Base-by-base conservation (phyloP, 1,284 basidiomycete species). In the Takashimella tepidaria region DNA sequence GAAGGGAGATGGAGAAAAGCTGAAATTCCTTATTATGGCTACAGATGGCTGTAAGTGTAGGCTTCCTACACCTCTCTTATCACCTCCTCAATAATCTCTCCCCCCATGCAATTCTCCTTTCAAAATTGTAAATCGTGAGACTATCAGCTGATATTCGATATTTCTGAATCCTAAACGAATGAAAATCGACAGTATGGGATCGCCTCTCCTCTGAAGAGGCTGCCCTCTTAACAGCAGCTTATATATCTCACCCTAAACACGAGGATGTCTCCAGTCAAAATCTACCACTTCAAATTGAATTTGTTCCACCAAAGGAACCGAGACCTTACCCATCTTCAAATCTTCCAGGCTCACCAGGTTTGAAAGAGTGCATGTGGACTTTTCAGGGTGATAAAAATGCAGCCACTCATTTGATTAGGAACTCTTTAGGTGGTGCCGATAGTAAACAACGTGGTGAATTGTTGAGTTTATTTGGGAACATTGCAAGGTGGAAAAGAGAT, bases 191-290 rank as follows among this genome's bases (percentile, higher is more conserved):
- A 76, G 75, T 98, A 49, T 98, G 93, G 91, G 96, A 99, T 75
- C 81, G 88, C 62, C 81, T 98, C 52, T 87, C 88, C 57, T 96
- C 92, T n/a, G 86, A 92, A 69, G 93, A 98, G 65, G 91, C 93
- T 5, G 92, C 96, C 47, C 82, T 87, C 16, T 84, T 99, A 21
- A 87, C 95, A 19, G 91, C 86, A 3, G 89, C 88, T 1, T 84
- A 92, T 76, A 78, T 97, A 45, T 76, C 81, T 19, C 88, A 89
- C 20, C 74, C 89, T 16, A 84, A 59, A 27, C 66, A 63, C 44
- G n/a, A 56, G 11, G 64, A 67, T 41, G 63, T 74, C 40, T 51
- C 59, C 45, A 72, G 70, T 55, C 53, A 57, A 10, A 27, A 49
- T 26, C 61, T 70, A 16, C 63, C 67, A 5, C 53, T 58, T 16